A percentile compares a stretch with the other conserved stretches of the same genome.
Evolutionary conservation across 805 yeast species (phyloP).

Genomic region (Komagataella mondaviorum): DNA sequence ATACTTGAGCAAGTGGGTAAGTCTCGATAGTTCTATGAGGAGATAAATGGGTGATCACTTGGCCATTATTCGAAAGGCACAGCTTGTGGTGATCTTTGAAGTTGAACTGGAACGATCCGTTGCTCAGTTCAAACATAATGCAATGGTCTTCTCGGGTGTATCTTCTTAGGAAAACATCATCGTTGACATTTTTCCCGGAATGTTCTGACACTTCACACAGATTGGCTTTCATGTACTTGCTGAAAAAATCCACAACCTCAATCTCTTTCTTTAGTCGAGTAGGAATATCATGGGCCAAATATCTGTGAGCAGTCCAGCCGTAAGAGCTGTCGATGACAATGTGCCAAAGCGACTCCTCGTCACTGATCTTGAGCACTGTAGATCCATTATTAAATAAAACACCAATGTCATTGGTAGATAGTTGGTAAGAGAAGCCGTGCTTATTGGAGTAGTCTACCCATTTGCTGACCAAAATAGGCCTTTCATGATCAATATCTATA

Average conservation of each 20-base stretch:
- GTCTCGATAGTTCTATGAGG: constrained; percentile 64
- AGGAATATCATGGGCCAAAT: constrained; percentile 28
- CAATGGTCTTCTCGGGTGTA: constrained; percentile 68
- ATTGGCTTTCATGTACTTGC: constrained; percentile 85
- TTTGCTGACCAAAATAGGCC: constrained; percentile 70
- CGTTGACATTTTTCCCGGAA: constrained; percentile 30
- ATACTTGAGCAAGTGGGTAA: constrained; percentile 34
- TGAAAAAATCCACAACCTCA: constrained; percentile 78
- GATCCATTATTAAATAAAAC: constrained; percentile 80
- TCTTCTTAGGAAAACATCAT: constrained; percentile 66
- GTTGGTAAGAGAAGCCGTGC: constrained; percentile 89
- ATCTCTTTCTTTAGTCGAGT: constrained; percentile 48
- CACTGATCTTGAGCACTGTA: constrained; percentile 60
- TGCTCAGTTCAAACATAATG: constrained; percentile 87
- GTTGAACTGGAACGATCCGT: constrained; percentile 88
- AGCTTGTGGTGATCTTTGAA: constrained; percentile 91
- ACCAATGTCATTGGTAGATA: constrained; percentile 83
- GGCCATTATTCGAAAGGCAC: constrained; percentile 65
- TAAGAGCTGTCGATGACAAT: constrained; percentile 31
- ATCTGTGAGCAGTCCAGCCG: constrained; percentile 43
- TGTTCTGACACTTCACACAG: constrained; percentile 67
- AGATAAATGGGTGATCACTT: constrained; percentile 67
- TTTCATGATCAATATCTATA: constrained; percentile 17
- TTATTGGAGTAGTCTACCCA: constrained; percentile 98
- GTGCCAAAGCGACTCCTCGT: constrained; percentile 54